phyloP scores from a whole-genome alignment of 345 rosid species.

The Melastoma malabathricum region DNA sequence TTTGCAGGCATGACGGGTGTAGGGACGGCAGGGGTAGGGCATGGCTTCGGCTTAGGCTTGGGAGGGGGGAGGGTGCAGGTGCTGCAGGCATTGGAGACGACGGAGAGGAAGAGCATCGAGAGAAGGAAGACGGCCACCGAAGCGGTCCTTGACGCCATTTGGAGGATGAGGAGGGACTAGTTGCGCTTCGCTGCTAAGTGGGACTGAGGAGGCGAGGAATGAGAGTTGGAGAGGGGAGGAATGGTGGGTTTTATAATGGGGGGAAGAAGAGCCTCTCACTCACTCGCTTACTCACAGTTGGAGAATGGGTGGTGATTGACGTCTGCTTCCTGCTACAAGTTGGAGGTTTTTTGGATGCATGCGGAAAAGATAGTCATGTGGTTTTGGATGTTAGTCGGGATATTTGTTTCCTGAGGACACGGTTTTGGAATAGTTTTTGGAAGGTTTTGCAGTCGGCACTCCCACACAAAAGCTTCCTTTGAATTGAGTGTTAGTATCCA shows the following conservation, averaged over 20 bases:
- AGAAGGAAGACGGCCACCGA: conserved; percentile 15
- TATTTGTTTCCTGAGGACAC: neutral
- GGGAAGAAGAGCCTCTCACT: conserved; percentile 10
- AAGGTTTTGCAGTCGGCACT: neutral
- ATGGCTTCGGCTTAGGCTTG: conserved; percentile 5
- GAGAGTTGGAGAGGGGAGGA: too few species aligned
- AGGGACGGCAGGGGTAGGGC: conserved; percentile 1
- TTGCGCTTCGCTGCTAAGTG: conserved; percentile 7
- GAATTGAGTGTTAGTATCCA: too few species aligned
- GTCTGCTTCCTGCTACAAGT: conserved; percentile 1
- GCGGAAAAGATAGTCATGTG: neutral
- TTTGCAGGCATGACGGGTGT: conserved; percentile 1
- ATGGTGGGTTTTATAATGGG: conserved; percentile 4
- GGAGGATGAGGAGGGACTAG: neutral
- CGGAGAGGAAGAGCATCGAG: conserved; percentile 20
- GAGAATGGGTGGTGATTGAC: conserved; percentile 18
- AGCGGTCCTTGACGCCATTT: conserved; percentile 24
- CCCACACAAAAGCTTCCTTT: too few species aligned
- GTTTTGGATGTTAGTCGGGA: conserved; percentile 4
- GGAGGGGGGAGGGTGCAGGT: conserved; percentile 12
- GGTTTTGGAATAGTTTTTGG: neutral
- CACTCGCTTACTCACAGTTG: conserved; percentile 13
- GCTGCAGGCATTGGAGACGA: conserved; percentile 17
- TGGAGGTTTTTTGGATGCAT: conserved; percentile 20
- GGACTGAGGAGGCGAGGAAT: conserved; percentile 9